Conservation (phyloP, 2,329 filamentous ascomycete species). For the Chaetomiaceae sp. region DNA sequence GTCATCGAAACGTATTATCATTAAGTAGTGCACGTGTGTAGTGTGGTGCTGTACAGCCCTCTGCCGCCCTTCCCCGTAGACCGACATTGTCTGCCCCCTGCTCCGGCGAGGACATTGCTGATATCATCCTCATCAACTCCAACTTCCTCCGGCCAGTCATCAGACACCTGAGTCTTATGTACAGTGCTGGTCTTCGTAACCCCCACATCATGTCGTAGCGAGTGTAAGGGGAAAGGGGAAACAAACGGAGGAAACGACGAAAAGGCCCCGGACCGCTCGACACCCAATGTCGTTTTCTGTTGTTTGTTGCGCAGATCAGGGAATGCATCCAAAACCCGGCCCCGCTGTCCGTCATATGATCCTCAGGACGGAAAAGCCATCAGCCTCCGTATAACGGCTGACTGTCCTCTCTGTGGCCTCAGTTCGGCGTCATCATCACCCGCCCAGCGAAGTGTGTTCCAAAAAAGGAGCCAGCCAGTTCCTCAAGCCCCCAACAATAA, state of each 20-base stretch:
- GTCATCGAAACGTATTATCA: background rate
- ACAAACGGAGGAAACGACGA: background rate
- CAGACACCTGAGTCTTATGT: no score
- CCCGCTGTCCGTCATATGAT: background rate
- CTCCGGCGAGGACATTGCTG: background rate
- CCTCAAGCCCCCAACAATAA: background rate
- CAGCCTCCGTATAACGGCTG: background rate
- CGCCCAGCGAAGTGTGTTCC: background rate
- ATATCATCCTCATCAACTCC: no score
- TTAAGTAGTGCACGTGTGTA: background rate
- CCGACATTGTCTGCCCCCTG: background rate
- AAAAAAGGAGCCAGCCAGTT: background rate
- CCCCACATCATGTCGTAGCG: background rate
- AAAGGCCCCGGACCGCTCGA: background rate
- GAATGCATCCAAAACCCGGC: constrained; percentile 3
- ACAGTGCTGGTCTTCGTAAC: background rate
- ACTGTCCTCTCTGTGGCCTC: no score
- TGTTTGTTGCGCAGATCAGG: background rate
- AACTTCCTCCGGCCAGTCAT: no score
- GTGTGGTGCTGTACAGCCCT: background rate
- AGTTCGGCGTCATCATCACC: background rate
- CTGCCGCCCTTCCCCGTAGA: background rate
- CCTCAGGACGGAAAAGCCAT: background rate
- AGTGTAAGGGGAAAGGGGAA: background rate
- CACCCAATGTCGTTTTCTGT: background rate